phyloP scores from a whole-genome alignment of 2,329 filamentous ascomycete genomes.

The Canariomyces notabilis region DNA sequence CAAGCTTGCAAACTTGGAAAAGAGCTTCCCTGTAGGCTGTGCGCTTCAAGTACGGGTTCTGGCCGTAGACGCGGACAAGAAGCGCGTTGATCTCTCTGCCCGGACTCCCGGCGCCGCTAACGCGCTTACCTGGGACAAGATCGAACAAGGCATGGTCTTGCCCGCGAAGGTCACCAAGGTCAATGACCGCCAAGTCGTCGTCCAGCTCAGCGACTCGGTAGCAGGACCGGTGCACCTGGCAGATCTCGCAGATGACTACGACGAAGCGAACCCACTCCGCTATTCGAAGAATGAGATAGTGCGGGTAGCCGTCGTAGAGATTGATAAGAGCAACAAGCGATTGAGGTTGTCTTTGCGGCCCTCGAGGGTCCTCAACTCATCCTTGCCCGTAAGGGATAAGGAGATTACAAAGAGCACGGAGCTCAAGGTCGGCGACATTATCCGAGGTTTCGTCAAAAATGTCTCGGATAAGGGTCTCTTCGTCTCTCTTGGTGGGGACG shows the following conservation, averaged over 20 bases:
- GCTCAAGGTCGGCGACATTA: slow-evolving; percentile 68
- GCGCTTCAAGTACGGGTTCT: slow-evolving; percentile 78
- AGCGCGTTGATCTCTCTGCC: slow-evolving; percentile 78
- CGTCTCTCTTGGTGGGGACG: slow-evolving; percentile 71
- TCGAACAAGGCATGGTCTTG: slow-evolving; percentile 76
- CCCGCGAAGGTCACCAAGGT: slow-evolving; percentile 81
- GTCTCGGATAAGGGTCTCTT: slow-evolving; percentile 87
- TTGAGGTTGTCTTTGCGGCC: slow-evolving; percentile 76
- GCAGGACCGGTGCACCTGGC: slow-evolving; percentile 76
- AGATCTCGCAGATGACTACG: slow-evolving; percentile 83
- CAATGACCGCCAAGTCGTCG: slow-evolving; percentile 74
- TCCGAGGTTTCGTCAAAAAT: slow-evolving; percentile 89
- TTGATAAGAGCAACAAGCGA: slow-evolving; percentile 81
- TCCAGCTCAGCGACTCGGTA: slow-evolving; percentile 77
- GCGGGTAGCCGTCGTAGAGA: slow-evolving; percentile 74
- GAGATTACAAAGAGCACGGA: slow-evolving; percentile 70
- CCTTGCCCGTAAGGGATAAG: slow-evolving; percentile 70
- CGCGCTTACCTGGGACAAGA: slow-evolving; percentile 60
- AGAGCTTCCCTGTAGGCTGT: slow-evolving; percentile 85
- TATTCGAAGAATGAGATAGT: slow-evolving; percentile 82
- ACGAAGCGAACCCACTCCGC: slow-evolving; percentile 67
- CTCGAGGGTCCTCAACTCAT: slow-evolving; percentile 84
- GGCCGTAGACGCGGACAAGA: slow-evolving; percentile 64
- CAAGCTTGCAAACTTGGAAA: slow-evolving; percentile 66
- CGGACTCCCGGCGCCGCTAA: slow-evolving; percentile 55